A percentile compares a stretch with the other conserved stretches of the same genome.
These are phyloP conservation scores for Hippophae tibetana DNA, from an alignment of 306 rosid species.

Conservation along the genomic window DNA sequence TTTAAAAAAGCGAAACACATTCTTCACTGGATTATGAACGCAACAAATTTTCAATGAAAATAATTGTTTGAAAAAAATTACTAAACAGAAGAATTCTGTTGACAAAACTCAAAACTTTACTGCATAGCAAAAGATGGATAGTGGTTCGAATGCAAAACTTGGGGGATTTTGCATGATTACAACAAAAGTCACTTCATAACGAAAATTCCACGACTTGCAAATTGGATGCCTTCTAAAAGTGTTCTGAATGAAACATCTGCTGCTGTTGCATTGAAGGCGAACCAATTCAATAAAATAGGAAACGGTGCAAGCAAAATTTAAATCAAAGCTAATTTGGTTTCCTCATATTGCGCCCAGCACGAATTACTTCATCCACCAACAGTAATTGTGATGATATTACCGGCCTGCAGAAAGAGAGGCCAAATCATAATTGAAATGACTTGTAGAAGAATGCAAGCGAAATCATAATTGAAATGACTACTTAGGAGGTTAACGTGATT, in stretches of 20 bases:
- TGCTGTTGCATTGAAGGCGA: background rate
- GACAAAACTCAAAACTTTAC: too few species aligned
- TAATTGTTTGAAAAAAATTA: too few species aligned
- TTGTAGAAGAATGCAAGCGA: background rate
- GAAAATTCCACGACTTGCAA: background rate
- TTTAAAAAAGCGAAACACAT: too few species aligned
- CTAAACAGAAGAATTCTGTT: too few species aligned
- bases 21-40: too few species aligned
- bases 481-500: too few species aligned
- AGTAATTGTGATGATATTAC: slow-evolving; percentile 86
- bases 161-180: background rate
- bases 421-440: background rate
- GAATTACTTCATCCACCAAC: slow-evolving; percentile 93
- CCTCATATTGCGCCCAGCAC: slow-evolving; percentile 96
- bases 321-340: slow-evolving; percentile 47
- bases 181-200: background rate
- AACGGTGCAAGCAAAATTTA: background rate
- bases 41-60: too few species aligned
- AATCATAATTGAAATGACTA: background rate
- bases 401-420: slow-evolving; percentile 47
- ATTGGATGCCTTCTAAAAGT: background rate
- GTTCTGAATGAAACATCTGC: too few species aligned
- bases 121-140: too few species aligned
- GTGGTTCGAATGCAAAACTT: too few species aligned
- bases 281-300: slow-evolving; percentile 15